These are phyloP conservation scores for Aureoboletus auriporus DNA, from an alignment of 768 basidiomycete species.

Conservation along the genomic window DNA sequence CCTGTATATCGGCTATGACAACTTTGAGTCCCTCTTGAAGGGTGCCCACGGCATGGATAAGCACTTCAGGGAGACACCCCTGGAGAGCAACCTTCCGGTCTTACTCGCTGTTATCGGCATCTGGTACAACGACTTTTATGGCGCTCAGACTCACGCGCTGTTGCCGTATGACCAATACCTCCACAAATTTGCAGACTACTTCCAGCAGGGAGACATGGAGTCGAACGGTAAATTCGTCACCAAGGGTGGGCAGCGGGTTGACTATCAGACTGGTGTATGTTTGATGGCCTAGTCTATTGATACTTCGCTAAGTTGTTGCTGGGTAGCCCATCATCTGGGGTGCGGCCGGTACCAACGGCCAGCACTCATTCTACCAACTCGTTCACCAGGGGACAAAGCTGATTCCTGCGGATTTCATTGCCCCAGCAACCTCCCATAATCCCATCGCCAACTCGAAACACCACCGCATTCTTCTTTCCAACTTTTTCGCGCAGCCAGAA, in stretches of 20 bases:
- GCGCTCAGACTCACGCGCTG: slow-evolving; percentile 91
- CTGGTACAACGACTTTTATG: slow-evolving; percentile 99
- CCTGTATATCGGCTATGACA: slow-evolving; percentile 87
- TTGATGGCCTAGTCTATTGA: neutral
- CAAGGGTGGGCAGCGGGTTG: slow-evolving; percentile 86
- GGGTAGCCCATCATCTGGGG: slow-evolving; percentile 96
- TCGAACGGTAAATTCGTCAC: slow-evolving; percentile 97
- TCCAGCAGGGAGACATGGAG: slow-evolving; percentile 99
- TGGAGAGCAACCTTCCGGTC: slow-evolving; percentile 91
- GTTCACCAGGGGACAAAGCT: slow-evolving; percentile 92
- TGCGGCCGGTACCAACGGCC: slow-evolving; percentile 95
- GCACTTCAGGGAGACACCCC: slow-evolving; percentile 86
- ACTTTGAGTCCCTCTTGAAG: slow-evolving; percentile 84
- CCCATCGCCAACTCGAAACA: slow-evolving; percentile 84
- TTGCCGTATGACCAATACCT: slow-evolving; percentile 99
- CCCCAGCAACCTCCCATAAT: slow-evolving; percentile 87
- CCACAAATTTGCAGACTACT: slow-evolving; percentile 99
- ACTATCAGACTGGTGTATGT: slow-evolving; percentile 94
- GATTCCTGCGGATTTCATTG: slow-evolving; percentile 89
- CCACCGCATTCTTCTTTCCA: slow-evolving; percentile 94
- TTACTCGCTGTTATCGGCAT: slow-evolving; percentile 85
- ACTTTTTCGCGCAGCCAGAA: slow-evolving; percentile 98
- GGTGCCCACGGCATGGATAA: slow-evolving; percentile 98
- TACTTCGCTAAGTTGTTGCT: neutral
- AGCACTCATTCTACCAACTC: slow-evolving; percentile 99